These are phyloP conservation scores for Aurantiochytrium sp. DNA, from an alignment of 108 stramenopile species.

Conservation along the genomic window DNA sequence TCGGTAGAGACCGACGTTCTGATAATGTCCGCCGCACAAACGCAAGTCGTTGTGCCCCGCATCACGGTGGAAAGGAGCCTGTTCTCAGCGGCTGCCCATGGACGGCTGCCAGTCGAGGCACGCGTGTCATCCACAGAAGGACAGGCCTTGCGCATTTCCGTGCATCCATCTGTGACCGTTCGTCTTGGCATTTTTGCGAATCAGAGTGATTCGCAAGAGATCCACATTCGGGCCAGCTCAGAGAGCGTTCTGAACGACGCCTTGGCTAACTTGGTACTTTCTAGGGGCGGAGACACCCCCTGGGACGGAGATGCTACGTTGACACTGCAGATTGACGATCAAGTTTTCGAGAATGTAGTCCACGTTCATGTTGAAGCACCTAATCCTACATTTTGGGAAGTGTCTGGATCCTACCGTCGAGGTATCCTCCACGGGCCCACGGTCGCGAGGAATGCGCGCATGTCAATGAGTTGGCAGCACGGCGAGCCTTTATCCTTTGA, in stretches of 20 bases:
- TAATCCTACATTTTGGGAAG: background rate
- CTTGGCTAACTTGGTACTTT: background rate
- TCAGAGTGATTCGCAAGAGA: background rate
- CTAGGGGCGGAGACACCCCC: background rate
- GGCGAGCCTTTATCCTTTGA: background rate
- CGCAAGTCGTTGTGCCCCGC: no score
- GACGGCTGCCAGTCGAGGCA: background rate
- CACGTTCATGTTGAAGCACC: background rate
- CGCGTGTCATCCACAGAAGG: background rate
- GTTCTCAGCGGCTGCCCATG: background rate
- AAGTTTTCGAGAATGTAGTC: background rate
- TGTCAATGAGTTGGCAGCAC: no score
- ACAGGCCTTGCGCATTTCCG: no score
- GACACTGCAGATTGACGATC: background rate
- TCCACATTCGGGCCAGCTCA: background rate
- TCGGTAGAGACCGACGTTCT: background rate
- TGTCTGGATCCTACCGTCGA: background rate
- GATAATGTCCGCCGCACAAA: no score
- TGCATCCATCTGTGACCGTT: no score
- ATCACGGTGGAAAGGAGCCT: no score
- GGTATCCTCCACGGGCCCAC: no score
- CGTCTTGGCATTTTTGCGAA: background rate
- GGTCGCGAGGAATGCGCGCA: no score
- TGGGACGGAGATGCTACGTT: background rate
- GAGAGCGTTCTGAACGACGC: background rate